Evolutionary conservation across 352 stramenopile species (phyloP).

Genomic region (Phytophthora europaea): DNA sequence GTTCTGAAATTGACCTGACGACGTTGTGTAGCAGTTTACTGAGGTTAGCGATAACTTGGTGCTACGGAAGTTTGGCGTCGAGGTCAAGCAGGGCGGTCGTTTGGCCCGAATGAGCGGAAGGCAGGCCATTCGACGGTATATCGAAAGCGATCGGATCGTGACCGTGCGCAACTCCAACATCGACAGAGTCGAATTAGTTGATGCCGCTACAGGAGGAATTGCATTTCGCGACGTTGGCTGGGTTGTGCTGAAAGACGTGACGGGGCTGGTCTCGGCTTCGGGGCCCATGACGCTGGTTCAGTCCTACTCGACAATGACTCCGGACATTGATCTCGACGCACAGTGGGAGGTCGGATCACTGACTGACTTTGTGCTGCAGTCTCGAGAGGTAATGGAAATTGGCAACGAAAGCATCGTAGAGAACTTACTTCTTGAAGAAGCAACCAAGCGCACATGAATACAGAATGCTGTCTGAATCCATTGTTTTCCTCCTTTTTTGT

Average conservation of each 20-base stretch:
- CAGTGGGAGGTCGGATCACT: constrained; percentile 42
- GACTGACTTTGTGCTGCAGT: constrained; percentile 52
- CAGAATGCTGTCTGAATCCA: neutral
- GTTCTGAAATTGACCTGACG: constrained; percentile 2
- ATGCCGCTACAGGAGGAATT: constrained; percentile 21
- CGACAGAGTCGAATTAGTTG: constrained; percentile 40
- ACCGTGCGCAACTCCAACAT: constrained; percentile 40
- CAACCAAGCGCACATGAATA: constrained; percentile 3
- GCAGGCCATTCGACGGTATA: constrained; percentile 30
- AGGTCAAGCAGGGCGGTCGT: constrained; percentile 18
- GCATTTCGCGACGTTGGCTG: constrained; percentile 44
- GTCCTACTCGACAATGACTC: constrained; percentile 32
- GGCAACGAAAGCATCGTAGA: constrained; percentile 32
- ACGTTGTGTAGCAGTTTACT: constrained; percentile 18
- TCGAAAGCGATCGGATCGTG: constrained; percentile 31
- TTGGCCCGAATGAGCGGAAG: constrained; percentile 25
- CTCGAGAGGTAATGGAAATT: constrained; percentile 25
- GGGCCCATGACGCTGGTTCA: constrained; percentile 26
- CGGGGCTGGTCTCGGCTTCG: neutral
- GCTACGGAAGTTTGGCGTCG: constrained; percentile 38
- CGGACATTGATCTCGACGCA: constrained; percentile 31
- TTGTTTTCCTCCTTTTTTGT: neutral
- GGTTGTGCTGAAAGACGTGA: constrained; percentile 31
- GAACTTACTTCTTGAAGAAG: constrained; percentile 34
- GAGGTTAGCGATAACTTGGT: constrained; percentile 29